These are phyloP conservation scores for Apiospora pterosperma DNA, from an alignment of 2,329 filamentous ascomycete genomes.

Conservation along the genomic window DNA sequence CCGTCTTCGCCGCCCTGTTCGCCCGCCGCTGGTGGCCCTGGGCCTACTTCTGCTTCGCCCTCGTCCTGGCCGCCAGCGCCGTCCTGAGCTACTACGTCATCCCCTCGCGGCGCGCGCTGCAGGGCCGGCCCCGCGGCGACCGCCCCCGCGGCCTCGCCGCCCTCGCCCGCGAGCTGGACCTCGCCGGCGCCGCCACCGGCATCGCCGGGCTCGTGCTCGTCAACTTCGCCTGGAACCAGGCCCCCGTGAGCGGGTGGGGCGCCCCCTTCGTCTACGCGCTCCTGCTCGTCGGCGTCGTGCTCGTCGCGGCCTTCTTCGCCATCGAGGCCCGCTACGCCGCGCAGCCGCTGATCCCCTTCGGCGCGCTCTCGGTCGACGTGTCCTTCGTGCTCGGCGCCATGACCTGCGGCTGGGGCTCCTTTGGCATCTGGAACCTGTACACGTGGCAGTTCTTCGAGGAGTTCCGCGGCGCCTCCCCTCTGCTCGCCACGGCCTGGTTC, in stretches of 20 bases:
- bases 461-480: conserved; percentile 28
- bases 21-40: conserved; percentile 28
- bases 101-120: conserved; percentile 9
- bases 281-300: conserved; percentile 48
- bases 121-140: background rate
- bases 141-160: conserved; percentile 4
- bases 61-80: conserved; percentile 22
- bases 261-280: conserved; percentile 46
- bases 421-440: conserved; percentile 53
- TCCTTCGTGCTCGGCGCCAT: conserved; percentile 54
- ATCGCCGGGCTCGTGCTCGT: conserved; percentile 49
- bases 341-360: conserved; percentile 56
- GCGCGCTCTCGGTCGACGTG: conserved; percentile 43
- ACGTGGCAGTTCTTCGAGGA: conserved; percentile 46
- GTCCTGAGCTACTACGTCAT: conserved; percentile 17
- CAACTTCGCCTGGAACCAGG: conserved; percentile 61
- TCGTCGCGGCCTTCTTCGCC: conserved; percentile 47
- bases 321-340: conserved; percentile 42
- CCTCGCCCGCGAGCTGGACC: conserved; percentile 20
- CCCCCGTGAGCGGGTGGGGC: conserved; percentile 48
- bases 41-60: conserved; percentile 24
- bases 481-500: conserved; percentile 30
- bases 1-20: conserved; percentile 24
- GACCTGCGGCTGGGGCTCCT: conserved; percentile 50
- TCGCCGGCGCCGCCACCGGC: conserved; percentile 30